Base-by-base conservation (phyloP, 2,329 filamentous ascomycete genomes). In the Taxawa tesnikishii region DNA sequence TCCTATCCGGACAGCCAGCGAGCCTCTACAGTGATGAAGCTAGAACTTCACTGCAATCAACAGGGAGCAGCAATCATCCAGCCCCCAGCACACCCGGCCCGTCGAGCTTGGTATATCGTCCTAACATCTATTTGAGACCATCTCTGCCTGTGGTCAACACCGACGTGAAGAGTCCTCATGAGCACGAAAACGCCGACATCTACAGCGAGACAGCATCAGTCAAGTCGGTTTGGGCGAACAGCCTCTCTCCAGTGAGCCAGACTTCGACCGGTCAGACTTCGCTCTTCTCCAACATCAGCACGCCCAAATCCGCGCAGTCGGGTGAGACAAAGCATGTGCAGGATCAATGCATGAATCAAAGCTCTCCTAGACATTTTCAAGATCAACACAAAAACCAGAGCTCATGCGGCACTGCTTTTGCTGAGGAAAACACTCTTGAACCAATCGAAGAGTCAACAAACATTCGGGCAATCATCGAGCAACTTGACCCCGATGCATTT, bases 201-300 rank as follows among this genome's bases (percentile, higher is more conserved):
- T 43, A 37, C 28, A 38, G 38, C 11, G 24, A n/a, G n/a, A n/a
- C 28, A 5, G 40, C 41, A 11, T 44, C 46, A 13, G 26, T 35
- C 10, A 29, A 35, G 8, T 31, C 37, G 6, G 32, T 38, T 18
- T 31, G 33, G 8, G 29, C 35, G 12, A 37, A 35, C 17, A 28
- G n/a, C n/a, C 8, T 23, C 8, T 23, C 28, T 9, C 49, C 47
- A n/a, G 34, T 37, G 17, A 50, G 49, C 32, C 43, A 42, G 24
- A 39, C 43, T 15, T 56, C 53, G 5, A 56, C 53, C 5, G 45
- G 42, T 15, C 47, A 49, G 12, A 56, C 53, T 1, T 55, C 51
- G 3, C 42, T 49, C 12, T 28, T 44, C 40, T 29, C 45, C 34
- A 19, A 45, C 45, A 6, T 43, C 40, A 16, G 43, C 44, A 13